Base-by-base conservation (phyloP, 345 rosid genomes). In the Hypericum perforatum region DNA sequence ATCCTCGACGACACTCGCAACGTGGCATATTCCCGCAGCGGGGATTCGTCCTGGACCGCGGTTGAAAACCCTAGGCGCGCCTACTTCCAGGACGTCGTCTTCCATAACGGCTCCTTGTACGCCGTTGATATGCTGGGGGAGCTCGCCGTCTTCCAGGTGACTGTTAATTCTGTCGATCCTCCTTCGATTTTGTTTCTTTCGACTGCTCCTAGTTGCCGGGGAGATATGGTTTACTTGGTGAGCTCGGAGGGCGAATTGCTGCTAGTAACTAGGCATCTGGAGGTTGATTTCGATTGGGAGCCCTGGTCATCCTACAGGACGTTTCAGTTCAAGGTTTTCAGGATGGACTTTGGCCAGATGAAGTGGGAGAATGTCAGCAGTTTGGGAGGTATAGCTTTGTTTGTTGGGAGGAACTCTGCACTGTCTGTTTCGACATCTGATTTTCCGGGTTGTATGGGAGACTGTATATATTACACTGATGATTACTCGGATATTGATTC, bases 391-490 rank as follows among this genome's bases (percentile, higher is more conserved):
- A 51, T 50, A 12, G 43, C 53, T 52, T n/a, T 82, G 61, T 82
- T 77, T 46, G 10, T 80, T 0, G 86, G 86, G 50, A 61, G 52
- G 37, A 82, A 82, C 62, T 70, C 76, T 46, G 78, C 86, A 0
- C 61, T 77, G 44, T 67, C 78, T 0, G 29, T 80, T 38, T 57
- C 54, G 15, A 72, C 86, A 8, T 62, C 71, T 0, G 78, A 76
- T 59, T 80, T 77, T 61, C 63, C 78, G 0, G 77, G 82, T 7
- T 71, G 84, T 54, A 15, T 11, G 11, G 77, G 66, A 41, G 59
- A 80, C 42, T 68, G 76, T 39, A 66, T 83, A 58, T 78, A 78
- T 59, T 83, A 51, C 45, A 78, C 84, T 0, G 80, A 83, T 64
- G 84, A 78, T 58, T 74, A 68, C 62, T 74, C 74, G 9, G 76